phyloP scores from a whole-genome alignment of 306 rosid species.

The Benincasa hispida region DNA sequence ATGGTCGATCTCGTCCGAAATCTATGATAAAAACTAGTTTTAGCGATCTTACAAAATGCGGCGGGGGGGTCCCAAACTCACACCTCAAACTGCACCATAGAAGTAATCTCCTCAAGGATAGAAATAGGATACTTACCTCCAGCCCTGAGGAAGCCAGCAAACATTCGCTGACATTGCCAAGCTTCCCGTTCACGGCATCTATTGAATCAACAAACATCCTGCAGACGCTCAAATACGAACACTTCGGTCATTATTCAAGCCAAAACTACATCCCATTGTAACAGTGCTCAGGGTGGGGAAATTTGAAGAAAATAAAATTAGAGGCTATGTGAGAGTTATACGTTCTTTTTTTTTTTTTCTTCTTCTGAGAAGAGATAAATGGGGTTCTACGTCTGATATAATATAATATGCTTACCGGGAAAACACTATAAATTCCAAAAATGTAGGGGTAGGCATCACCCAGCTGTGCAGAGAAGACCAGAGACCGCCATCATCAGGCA shows the following conservation, averaged over 20 bases:
- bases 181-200: constrained; percentile 50
- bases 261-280: not conserved
- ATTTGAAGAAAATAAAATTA: not conserved
- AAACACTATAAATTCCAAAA: constrained; percentile 80
- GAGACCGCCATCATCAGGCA: constrained; percentile 83
- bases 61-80: too few relatives aligned
- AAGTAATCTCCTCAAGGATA: not conserved
- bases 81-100: not conserved
- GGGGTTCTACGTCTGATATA: not conserved
- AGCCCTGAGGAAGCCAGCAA: constrained; percentile 53
- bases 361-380: too few relatives aligned
- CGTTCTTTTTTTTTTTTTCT: too few relatives aligned
- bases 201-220: constrained; percentile 89
- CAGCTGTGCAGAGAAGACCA: constrained; percentile 94
- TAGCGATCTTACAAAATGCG: too few relatives aligned
- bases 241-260: not conserved
- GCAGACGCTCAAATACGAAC: constrained; percentile 20
- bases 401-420: constrained; percentile 43
- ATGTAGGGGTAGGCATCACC: constrained; percentile 97
- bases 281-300: not conserved
- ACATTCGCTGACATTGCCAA: constrained; percentile 25
- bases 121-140: constrained; percentile 34
- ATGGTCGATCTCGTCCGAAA: too few relatives aligned
- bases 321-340: not conserved
- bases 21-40: too few relatives aligned